phyloP scores from a whole-genome alignment of 495 filamentous ascomycete species.

The Penicillium daleae region DNA sequence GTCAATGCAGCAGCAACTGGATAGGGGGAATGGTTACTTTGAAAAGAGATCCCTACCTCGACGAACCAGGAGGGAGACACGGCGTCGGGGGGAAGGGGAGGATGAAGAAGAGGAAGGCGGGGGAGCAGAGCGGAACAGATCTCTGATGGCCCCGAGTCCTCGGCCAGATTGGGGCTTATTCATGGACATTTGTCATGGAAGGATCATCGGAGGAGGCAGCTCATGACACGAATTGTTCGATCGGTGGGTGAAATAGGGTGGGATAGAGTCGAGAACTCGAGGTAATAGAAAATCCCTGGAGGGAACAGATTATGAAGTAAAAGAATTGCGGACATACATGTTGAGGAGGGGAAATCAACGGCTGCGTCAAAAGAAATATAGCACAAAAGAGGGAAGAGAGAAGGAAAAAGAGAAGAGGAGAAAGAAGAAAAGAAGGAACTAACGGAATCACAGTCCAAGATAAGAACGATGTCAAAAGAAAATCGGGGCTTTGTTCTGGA shows the following conservation, averaged over 20 bases:
- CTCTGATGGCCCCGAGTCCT: constrained; percentile 42
- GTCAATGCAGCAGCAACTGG: constrained; percentile 7
- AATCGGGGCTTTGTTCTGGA: constrained; percentile 31
- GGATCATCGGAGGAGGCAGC: constrained; percentile 30
- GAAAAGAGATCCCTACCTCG: constrained; percentile 46
- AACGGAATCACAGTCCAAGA: constrained; percentile 7
- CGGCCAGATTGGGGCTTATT: constrained; percentile 42
- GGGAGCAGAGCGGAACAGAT: constrained; percentile 42
- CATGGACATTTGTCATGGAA: constrained; percentile 46
- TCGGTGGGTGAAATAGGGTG: constrained; percentile 6
- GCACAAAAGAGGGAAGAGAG: constrained; percentile 4
- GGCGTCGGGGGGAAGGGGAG: constrained; percentile 37
- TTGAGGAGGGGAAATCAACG: constrained; percentile 5
- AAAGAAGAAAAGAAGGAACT: constrained; percentile 9
- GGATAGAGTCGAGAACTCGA: not conserved
- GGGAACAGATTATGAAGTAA: constrained; percentile 20
- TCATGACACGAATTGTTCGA: constrained; percentile 26
- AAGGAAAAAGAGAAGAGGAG: constrained; percentile 12
- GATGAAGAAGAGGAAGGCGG: constrained; percentile 33
- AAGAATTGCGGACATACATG: constrained; percentile 39
- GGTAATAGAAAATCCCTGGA: constrained; percentile 26
- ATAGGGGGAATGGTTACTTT: constrained; percentile 38
- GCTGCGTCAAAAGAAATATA: constrained; percentile 11
- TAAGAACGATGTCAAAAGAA: constrained; percentile 16
- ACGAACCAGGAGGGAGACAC: constrained; percentile 43